Evolutionary conservation across 352 stramenopile genomes (phyloP).

Genomic region (Pythium dissimile): DNA sequence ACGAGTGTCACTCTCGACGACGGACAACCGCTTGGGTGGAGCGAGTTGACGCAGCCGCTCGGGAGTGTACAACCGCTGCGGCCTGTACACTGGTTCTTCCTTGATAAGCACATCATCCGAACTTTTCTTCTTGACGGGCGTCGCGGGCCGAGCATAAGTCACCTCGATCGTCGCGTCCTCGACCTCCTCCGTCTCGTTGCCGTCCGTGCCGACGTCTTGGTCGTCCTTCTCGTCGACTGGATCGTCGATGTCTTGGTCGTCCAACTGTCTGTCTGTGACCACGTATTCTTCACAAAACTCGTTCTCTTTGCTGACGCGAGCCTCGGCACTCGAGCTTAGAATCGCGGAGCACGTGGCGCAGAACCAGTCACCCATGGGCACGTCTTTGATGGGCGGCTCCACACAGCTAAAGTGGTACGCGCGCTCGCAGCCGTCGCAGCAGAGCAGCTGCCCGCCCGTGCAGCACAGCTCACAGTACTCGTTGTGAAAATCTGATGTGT

Average conservation of each 20-base stretch:
- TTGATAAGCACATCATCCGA: slow-evolving; percentile 15
- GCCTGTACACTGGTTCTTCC: slow-evolving; percentile 7
- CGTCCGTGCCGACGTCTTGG: no score
- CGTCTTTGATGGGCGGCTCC: slow-evolving; percentile 52
- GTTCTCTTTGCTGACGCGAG: slow-evolving; percentile 26
- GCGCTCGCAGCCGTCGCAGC: slow-evolving; percentile 64
- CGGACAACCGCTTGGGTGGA: background rate
- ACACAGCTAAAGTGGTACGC: slow-evolving; percentile 73
- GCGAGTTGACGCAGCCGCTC: slow-evolving; percentile 9
- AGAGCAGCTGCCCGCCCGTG: slow-evolving; percentile 59
- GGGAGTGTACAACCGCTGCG: slow-evolving; percentile 14
- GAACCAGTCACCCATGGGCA: slow-evolving; percentile 61
- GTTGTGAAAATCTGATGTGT: slow-evolving; percentile 52
- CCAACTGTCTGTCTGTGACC: background rate
- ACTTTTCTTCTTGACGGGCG: slow-evolving; percentile 6
- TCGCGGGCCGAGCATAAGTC: no score
- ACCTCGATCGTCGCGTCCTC: slow-evolving; percentile 9
- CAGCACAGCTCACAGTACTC: slow-evolving; percentile 62
- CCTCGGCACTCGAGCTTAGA: slow-evolving; percentile 17
- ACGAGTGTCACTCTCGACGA: background rate
- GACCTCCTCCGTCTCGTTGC: no score
- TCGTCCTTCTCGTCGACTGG: background rate
- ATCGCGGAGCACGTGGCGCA: slow-evolving; percentile 36
- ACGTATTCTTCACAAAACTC: slow-evolving; percentile 23
- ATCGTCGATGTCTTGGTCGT: background rate